A percentile compares a stretch with the other conserved stretches of the same genome.
These are phyloP conservation scores for Paxillus rubicundulus DNA, from an alignment of 768 basidiomycete species.

Conservation along the genomic window DNA sequence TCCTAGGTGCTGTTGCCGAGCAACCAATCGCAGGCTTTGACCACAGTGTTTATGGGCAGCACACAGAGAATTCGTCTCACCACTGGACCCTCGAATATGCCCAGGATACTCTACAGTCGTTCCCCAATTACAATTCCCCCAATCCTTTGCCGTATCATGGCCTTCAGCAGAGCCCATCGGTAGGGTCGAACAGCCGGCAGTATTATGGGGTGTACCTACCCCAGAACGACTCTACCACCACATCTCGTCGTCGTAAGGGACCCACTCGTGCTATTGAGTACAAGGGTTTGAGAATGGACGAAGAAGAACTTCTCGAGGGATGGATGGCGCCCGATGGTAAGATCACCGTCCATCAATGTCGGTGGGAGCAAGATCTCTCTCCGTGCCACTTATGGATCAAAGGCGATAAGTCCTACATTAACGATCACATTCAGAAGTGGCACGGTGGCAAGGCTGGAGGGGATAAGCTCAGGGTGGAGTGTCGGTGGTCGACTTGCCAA, in stretches of 20 bases:
- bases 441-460: constrained; percentile 8
- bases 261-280: constrained; percentile 4
- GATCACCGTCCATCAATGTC: constrained; percentile 10
- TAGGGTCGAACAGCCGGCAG: background rate
- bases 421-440: constrained; percentile 17
- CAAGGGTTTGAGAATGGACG: constrained; percentile 9
- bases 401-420: constrained; percentile 14
- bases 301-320: constrained; percentile 8
- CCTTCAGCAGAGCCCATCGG: background rate
- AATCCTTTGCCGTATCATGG: background rate
- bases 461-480: constrained; percentile 8
- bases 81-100: no score
- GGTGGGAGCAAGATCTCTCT: constrained; percentile 6
- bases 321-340: background rate
- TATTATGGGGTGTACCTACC: background rate
- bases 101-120: background rate
- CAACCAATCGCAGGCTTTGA: no score
- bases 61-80: no score
- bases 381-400: constrained; percentile 16
- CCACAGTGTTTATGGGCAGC: no score
- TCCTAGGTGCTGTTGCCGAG: no score
- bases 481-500: constrained; percentile 15
- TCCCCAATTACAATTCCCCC: background rate
- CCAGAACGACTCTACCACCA: no score
- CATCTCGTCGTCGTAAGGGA: background rate